These are phyloP conservation scores for Entomortierella beljakovae DNA, from an alignment of 192 early-diverging fungal species.

Conservation along the genomic window DNA sequence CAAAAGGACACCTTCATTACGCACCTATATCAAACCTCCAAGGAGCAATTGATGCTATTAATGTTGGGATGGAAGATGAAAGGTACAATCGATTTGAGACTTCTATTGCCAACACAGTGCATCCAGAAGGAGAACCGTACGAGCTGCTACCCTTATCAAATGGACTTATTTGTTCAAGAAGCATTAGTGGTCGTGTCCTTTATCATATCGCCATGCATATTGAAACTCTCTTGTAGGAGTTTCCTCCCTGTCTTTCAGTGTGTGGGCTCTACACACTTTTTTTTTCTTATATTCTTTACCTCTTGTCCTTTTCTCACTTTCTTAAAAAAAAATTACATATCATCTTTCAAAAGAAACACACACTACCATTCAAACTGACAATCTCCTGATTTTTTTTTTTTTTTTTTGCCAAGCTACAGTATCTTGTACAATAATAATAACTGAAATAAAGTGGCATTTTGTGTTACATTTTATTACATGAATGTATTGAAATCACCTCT, in stretches of 20 bases:
- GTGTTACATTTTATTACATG: not conserved
- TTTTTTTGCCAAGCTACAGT: not conserved
- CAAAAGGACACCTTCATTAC: constrained; percentile 35
- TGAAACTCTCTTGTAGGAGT: constrained; percentile 25
- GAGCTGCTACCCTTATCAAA: constrained; percentile 36
- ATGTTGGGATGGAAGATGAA: constrained; percentile 43
- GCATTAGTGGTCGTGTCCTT: constrained; percentile 30
- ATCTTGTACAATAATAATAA: not conserved
- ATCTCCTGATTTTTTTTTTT: not conserved
- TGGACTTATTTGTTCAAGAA: constrained; percentile 43
- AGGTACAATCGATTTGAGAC: constrained; percentile 22
- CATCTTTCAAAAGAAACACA: too few species aligned
- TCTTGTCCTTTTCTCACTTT: not conserved
- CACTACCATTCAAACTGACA: not conserved
- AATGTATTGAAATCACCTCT: too few species aligned
- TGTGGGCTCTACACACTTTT: not conserved
- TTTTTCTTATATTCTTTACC: not conserved
- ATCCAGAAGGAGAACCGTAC: constrained; percentile 17
- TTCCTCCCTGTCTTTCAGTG: not conserved
- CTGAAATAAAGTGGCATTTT: not conserved
- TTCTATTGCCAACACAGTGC: not conserved
- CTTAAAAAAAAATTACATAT: not conserved
- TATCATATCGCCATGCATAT: constrained; percentile 47
- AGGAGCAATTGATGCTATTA: constrained; percentile 28
- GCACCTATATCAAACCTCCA: constrained; percentile 28